Percentiles rank a stretch among this genome's conserved stretches.
Evolutionary conservation across 495 filamentous ascomycete species (phyloP).

Genomic region (Penicillium robsamsonii): DNA sequence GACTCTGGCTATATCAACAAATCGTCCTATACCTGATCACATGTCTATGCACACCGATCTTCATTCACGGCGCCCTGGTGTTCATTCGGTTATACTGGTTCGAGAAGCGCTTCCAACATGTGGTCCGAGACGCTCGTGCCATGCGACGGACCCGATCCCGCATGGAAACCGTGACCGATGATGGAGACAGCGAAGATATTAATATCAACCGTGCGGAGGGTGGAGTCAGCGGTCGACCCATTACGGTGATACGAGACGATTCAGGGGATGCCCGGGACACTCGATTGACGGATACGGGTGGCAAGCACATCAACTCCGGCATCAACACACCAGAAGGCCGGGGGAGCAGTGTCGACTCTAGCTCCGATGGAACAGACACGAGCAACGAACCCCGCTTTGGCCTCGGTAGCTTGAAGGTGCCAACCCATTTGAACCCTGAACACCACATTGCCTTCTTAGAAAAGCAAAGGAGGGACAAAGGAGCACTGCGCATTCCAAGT

Average conservation of each 20-base stretch:
- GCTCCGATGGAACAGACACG: slow-evolving; percentile 21
- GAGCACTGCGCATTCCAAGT: slow-evolving; percentile 78
- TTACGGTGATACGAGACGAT: slow-evolving; percentile 66
- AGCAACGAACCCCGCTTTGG: slow-evolving; percentile 20
- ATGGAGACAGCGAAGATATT: slow-evolving; percentile 44
- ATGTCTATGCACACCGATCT: slow-evolving; percentile 82
- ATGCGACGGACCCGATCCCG: slow-evolving; percentile 56
- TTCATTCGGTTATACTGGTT: slow-evolving; percentile 96
- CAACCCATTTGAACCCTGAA: slow-evolving; percentile 57
- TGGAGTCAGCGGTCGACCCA: slow-evolving; percentile 69
- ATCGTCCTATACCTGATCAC: slow-evolving; percentile 66
- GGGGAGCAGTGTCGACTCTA: slow-evolving; percentile 17
- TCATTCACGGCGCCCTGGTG: slow-evolving; percentile 82
- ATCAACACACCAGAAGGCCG: slow-evolving; percentile 25
- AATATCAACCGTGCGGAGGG: slow-evolving; percentile 52
- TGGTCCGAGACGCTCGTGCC: slow-evolving; percentile 60
- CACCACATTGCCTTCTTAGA: slow-evolving; percentile 85
- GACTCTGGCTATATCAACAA: slow-evolving; percentile 73
- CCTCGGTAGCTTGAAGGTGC: slow-evolving; percentile 43
- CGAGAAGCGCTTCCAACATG: slow-evolving; percentile 83
- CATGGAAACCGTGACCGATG: slow-evolving; percentile 54
- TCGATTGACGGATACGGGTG: slow-evolving; percentile 18
- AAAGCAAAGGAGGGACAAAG: slow-evolving; percentile 74
- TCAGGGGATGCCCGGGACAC: slow-evolving; percentile 32
- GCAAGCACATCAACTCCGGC: slow-evolving; percentile 22